phyloP scores from a whole-genome alignment of 208 protist genomes.

The Vickermania ingenoplastis region DNA sequence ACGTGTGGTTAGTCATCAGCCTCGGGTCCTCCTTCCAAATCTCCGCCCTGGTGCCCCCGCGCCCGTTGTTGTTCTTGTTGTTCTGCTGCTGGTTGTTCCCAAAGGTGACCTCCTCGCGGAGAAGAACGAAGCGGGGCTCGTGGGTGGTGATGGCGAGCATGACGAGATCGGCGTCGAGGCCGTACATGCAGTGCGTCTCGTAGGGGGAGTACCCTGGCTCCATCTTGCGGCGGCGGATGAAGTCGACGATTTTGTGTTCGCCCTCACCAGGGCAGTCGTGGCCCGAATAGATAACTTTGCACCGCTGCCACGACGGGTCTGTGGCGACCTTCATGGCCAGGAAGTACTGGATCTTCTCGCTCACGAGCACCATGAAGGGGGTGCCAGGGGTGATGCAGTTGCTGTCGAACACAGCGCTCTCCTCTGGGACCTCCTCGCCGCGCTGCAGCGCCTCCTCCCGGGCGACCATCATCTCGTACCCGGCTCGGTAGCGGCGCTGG shows the following conservation, averaged over 20 bases:
- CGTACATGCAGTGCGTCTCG: slow-evolving; percentile 97
- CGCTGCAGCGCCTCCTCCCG: slow-evolving; percentile 49
- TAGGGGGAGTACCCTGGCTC: slow-evolving; percentile 91
- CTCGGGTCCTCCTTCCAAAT: slow-evolving; percentile 74
- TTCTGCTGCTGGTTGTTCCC: slow-evolving; percentile 53
- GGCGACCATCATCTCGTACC: slow-evolving; percentile 83
- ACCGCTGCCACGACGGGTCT: slow-evolving; percentile 89
- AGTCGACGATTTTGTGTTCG: slow-evolving; percentile 99
- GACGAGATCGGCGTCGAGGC: slow-evolving; percentile 97
- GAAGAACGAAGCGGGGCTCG: slow-evolving; percentile 95
- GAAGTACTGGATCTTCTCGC: slow-evolving; percentile 91
- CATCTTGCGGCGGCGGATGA: slow-evolving; percentile 93
- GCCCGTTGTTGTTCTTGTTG: slow-evolving; percentile 66
- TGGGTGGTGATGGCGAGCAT: slow-evolving; percentile 96
- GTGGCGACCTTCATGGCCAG: slow-evolving; percentile 89
- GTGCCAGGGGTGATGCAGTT: slow-evolving; percentile 99
- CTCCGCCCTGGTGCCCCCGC: slow-evolving; percentile 41
- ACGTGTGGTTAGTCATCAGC: slow-evolving; percentile 69
- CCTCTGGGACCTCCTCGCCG: slow-evolving; percentile 72
- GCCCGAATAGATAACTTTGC: slow-evolving; percentile 93
- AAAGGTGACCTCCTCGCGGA: slow-evolving; percentile 93
- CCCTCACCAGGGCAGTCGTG: slow-evolving; percentile 96
- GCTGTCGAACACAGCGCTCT: slow-evolving; percentile 91
- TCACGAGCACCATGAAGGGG: slow-evolving; percentile 95
- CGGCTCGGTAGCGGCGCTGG: slow-evolving; percentile 89